Evolutionary conservation across 768 basidiomycete genomes (phyloP), one percentile per base, ranked within the genome.

Genomic region (Panellus pusillus): DNA sequence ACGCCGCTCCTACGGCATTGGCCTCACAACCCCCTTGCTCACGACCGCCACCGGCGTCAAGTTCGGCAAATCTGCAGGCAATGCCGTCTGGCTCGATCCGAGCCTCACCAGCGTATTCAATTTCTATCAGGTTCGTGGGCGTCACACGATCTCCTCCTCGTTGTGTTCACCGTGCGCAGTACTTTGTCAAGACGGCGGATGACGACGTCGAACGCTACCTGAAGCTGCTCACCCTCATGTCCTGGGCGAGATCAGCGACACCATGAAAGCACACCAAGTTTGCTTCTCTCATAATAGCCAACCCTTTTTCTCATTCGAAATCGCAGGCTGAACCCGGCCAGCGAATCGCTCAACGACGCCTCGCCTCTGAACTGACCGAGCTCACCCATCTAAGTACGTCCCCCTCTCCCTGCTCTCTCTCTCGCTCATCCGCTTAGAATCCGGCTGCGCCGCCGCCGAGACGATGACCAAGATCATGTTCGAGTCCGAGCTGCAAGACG

Each of bases 11-110:
- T 24, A 60, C 69, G 20, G 89, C 83, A 7, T 96, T 66, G 96
- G 93, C 2, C 69, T 99, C 44, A 98, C 96, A 0, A 94, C 95
- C 2, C 96, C 95, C n/a, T 74, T 99, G 20, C 77, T 99, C 37
- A 95, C 93, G 11, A 95, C 92, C 1, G 78, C 90, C 1, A 79
- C 79, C 1, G 97, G 97, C 0, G 89, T 91, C 65, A 99, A 99
- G 74, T 96, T 98, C 69, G 97, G 96, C 7, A 99, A 99, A 77
- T 94, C 91, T 61, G 89, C 91, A 0, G 95, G 96, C 3, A 98
- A 98, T 63, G 96, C 96, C 1, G 73, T 99, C 1, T 98, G 96
- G 91, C 73, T 99, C 35, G 86, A 97, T 66, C 73, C 80, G 24
- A 64, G 71, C 12, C 68, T 90, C 65, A 98, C 96, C 3, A 91